Evolutionary conservation across 2,329 filamentous ascomycete genomes (phyloP).

Genomic region (Fusarium redolens): DNA sequence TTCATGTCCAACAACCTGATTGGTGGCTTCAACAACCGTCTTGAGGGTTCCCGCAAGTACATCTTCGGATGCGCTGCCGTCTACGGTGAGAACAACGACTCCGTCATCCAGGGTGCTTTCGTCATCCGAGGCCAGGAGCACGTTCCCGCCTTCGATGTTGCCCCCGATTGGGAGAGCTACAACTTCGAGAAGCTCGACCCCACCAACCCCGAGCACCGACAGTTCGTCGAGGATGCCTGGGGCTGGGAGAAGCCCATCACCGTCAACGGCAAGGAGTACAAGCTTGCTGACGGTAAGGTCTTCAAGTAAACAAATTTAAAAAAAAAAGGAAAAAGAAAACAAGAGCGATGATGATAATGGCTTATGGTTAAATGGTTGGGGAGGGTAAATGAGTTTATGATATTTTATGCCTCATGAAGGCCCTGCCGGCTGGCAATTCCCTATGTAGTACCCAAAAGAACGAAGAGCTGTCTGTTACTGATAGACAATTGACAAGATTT

Average conservation of each 20-base stretch:
- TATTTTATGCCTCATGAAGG: slow-evolving; percentile 42
- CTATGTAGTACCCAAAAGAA: slow-evolving; percentile 36
- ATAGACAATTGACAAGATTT: slow-evolving; percentile 34
- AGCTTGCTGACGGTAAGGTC: slow-evolving; percentile 93
- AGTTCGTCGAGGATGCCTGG: slow-evolving; percentile 90
- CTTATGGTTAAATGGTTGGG: slow-evolving; percentile 48
- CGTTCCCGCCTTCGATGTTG: slow-evolving; percentile 91
- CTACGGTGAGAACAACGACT: slow-evolving; percentile 89
- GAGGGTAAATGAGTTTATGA: slow-evolving; percentile 47
- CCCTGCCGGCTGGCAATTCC: slow-evolving; percentile 35
- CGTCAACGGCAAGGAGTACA: slow-evolving; percentile 87
- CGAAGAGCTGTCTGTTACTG: slow-evolving; percentile 27
- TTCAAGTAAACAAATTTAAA: slow-evolving; percentile 85
- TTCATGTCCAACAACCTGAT: slow-evolving; percentile 99
- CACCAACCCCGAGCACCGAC: slow-evolving; percentile 83
- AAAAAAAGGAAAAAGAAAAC: slow-evolving; percentile 28
- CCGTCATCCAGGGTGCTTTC: slow-evolving; percentile 92
- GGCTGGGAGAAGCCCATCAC: slow-evolving; percentile 87
- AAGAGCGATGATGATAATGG: slow-evolving; percentile 48
- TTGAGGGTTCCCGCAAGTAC: slow-evolving; percentile 98
- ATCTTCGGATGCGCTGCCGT: slow-evolving; percentile 92
- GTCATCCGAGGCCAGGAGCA: slow-evolving; percentile 92
- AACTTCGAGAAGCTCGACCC: slow-evolving; percentile 96
- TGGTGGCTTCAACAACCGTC: slow-evolving; percentile 96
- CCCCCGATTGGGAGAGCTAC: slow-evolving; percentile 98